phyloP scores from a whole-genome alignment of 768 basidiomycete species.

The Cyathus striatus region DNA sequence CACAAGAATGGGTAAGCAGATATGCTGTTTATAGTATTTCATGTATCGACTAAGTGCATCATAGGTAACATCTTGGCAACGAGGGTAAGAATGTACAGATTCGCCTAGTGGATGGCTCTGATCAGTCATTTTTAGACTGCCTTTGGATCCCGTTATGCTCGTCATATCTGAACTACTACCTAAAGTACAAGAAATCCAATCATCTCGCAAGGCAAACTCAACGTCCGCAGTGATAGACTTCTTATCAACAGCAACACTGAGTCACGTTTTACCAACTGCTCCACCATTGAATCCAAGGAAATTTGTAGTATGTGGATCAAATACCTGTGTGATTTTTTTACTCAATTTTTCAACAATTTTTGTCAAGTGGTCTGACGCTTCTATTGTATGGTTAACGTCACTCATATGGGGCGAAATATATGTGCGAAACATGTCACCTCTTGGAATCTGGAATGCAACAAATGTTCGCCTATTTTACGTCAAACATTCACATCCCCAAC shows the following conservation, averaged over 20 bases:
- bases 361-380: slow-evolving; percentile 87
- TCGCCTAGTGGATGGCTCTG: slow-evolving; percentile 5
- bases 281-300: slow-evolving; percentile 62
- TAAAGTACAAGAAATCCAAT: slow-evolving; percentile 77
- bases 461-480: slow-evolving; percentile 88
- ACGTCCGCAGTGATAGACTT: slow-evolving; percentile 70
- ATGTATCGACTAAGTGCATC: slow-evolving; percentile 3
- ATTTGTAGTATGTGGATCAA: slow-evolving; percentile 66
- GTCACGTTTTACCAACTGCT: slow-evolving; percentile 68
- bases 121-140: slow-evolving; percentile 53
- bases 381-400: slow-evolving; percentile 87
- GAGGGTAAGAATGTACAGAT: slow-evolving; percentile 59
- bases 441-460: slow-evolving; percentile 89
- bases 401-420: slow-evolving; percentile 96
- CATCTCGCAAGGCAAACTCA: slow-evolving; percentile 57
- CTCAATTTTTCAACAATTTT: slow-evolving; percentile 3
- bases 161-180: slow-evolving; percentile 86
- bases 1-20: slow-evolving; percentile 88
- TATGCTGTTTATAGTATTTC: not conserved
- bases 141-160: slow-evolving; percentile 83
- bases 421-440: slow-evolving; percentile 79
- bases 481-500: slow-evolving; percentile 71
- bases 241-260: slow-evolving; percentile 62
- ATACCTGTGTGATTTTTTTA: slow-evolving; percentile 1
- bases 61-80: slow-evolving; percentile 91